These are phyloP conservation scores for Cryptococcus hybrid DNA, from an alignment of 1,284 basidiomycete species.

Conservation along the genomic window DNA sequence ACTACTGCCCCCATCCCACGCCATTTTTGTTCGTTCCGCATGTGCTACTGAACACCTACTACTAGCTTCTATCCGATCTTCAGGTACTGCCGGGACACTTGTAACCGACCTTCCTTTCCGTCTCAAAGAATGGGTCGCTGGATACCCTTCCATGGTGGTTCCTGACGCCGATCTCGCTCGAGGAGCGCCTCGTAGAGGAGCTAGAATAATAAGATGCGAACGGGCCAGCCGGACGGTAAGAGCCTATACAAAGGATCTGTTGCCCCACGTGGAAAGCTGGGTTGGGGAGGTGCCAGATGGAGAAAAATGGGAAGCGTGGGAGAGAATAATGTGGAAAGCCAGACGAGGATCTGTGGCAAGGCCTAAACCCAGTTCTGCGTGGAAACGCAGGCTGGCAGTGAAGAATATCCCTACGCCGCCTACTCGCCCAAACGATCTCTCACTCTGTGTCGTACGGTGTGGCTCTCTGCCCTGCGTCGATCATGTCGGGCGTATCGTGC, in stretches of 20 bases:
- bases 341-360: conserved; percentile 26
- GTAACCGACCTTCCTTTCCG: conserved; percentile 65
- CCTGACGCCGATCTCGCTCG: conserved; percentile 43
- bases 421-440: conserved; percentile 1
- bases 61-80: conserved; percentile 76
- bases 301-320: conserved; percentile 37
- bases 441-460: background rate
- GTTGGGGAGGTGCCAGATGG: conserved; percentile 45
- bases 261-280: conserved; percentile 71
- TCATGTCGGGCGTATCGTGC: background rate
- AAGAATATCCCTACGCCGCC: conserved; percentile 34
- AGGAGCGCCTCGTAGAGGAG: conserved; percentile 64
- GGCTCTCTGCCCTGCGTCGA: background rate
- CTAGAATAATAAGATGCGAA: conserved; percentile 67
- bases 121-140: conserved; percentile 80
- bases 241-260: conserved; percentile 75
- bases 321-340: conserved; percentile 29
- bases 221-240: conserved; percentile 73
- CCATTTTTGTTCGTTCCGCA: conserved; percentile 73
- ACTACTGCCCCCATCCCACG: conserved; percentile 71
- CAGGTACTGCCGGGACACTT: conserved; percentile 59
- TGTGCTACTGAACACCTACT: conserved; percentile 85
- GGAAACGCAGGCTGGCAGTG: conserved; percentile 33
- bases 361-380: conserved; percentile 37
- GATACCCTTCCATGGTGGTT: conserved; percentile 70